Conservation (phyloP, 2,329 filamentous ascomycete genomes). For the Daldinia eschscholtzii region DNA sequence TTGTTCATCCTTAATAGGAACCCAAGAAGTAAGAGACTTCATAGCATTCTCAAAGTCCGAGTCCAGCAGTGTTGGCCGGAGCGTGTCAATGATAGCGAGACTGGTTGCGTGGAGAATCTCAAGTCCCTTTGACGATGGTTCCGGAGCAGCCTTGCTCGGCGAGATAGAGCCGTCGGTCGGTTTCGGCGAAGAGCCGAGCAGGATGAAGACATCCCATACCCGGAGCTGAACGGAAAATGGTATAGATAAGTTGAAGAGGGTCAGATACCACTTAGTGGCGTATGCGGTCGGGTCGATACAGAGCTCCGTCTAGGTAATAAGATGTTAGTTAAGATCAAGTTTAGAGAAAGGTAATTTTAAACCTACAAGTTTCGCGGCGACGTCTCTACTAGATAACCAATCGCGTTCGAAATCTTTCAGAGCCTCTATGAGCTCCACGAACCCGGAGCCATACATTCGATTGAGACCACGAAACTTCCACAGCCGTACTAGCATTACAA, state of each 20-base stretch:
- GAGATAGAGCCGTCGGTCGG: slow-evolving; percentile 24
- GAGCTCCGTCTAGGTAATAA: slow-evolving; percentile 64
- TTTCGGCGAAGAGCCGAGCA: slow-evolving; percentile 81
- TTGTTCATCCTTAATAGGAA: slow-evolving; percentile 94
- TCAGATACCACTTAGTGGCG: slow-evolving; percentile 96
- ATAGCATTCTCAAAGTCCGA: slow-evolving; percentile 98
- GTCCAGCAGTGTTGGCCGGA: slow-evolving; percentile 87
- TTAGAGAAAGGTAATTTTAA: neutral
- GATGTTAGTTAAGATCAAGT: slow-evolving; percentile 20
- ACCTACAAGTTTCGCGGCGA: slow-evolving; percentile 84
- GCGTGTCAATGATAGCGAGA: slow-evolving; percentile 90
- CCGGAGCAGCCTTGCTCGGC: slow-evolving; percentile 50
- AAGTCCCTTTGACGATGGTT: slow-evolving; percentile 71
- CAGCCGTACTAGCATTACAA: slow-evolving; percentile 95
- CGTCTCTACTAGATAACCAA: slow-evolving; percentile 83
- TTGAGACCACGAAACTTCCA: slow-evolving; percentile 92
- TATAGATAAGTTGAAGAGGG: slow-evolving; percentile 95
- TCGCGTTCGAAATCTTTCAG: slow-evolving; percentile 85
- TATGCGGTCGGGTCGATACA: slow-evolving; percentile 91
- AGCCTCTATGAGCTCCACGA: slow-evolving; percentile 87
- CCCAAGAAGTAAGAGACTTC: slow-evolving; percentile 95
- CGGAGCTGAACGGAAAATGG: slow-evolving; percentile 94
- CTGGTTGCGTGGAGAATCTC: slow-evolving; percentile 91
- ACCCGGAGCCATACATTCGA: slow-evolving; percentile 84
- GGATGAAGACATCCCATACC: slow-evolving; percentile 98